Base-by-base conservation (phyloP, 1,284 basidiomycete genomes). In the Sanghuangporus sanghuang region DNA sequence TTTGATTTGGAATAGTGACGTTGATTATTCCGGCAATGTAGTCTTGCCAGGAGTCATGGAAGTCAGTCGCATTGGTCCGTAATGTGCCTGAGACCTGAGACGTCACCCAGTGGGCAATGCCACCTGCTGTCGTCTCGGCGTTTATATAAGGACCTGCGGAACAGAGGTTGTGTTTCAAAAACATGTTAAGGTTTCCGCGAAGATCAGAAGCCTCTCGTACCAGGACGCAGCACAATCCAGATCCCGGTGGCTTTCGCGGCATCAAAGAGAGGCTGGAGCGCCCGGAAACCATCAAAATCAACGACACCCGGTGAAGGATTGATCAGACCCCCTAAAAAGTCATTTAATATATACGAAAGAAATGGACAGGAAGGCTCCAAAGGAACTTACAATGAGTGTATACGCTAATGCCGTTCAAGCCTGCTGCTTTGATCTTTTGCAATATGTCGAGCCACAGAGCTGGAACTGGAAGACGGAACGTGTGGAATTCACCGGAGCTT, bases 391-490 rank as follows among this genome's bases (percentile, higher is more conserved):
- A 66, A 89, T 90, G 69, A 87, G 80, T 82, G 70, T 92, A 93
- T 27, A 92, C 82, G 67, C 86, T 88, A 65, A 90, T 78, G 1
- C 84, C 81, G 68, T 93, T 94, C 66, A 93, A 76, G n/a, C 92
- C 92, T 0, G 89, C 86, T 1, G 90, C 92, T 68, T 90, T 90
- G 68, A 86, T 77, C 72, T 92, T 94, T 69, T 94, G 85, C 53
- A 94, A 81, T 60, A 93, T 86, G 70, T 95, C 92, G 14, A 85
- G 79, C 92, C 92, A 95, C 61, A 94, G 73, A 3, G 83, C 83
- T 0, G 89, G 89, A 0, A 92, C 87, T 1, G 92, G 92, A 1
- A 93, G 76, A 21, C 92, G 83, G 76, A 89, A 95, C 0, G 92
- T 85, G 70, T 94, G 92, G 71, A 94, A 92, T 73, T 94, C 92